Evolutionary conservation across 768 basidiomycete species (phyloP).

Genomic region (Xerocomellus dryophilus): DNA sequence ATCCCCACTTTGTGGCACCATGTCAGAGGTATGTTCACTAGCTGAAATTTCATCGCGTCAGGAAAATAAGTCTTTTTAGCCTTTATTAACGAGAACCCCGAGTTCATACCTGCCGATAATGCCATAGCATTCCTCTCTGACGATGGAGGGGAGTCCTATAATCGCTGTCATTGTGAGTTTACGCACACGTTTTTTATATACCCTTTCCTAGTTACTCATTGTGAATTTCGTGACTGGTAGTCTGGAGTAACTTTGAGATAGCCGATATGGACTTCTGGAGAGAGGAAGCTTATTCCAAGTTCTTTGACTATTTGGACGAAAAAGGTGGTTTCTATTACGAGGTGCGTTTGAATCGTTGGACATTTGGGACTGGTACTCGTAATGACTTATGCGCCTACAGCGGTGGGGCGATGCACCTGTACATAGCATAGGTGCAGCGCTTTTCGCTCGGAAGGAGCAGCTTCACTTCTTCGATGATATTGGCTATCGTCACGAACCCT

Average conservation of each 20-base stretch:
- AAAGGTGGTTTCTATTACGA: slow-evolving; percentile 92
- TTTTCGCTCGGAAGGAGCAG: slow-evolving; percentile 71
- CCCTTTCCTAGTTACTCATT: neutral
- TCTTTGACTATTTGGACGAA: slow-evolving; percentile 77
- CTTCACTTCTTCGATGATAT: slow-evolving; percentile 84
- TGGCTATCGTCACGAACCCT: slow-evolving; percentile 78
- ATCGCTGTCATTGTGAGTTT: slow-evolving; percentile 72
- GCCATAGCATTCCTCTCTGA: slow-evolving; percentile 74
- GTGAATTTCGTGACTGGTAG: slow-evolving; percentile 37
- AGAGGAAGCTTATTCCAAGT: slow-evolving; percentile 75
- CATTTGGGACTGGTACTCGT: neutral
- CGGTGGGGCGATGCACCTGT: slow-evolving; percentile 88
- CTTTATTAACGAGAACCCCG: slow-evolving; percentile 62
- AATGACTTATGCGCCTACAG: slow-evolving; percentile 28
- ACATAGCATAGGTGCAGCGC: slow-evolving; percentile 76
- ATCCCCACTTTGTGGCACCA: slow-evolving; percentile 78
- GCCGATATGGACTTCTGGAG: slow-evolving; percentile 89
- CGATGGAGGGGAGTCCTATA: slow-evolving; percentile 63
- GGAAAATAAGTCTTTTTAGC: slow-evolving; percentile 39
- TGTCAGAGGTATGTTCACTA: slow-evolving; percentile 53
- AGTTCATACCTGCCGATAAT: slow-evolving; percentile 60
- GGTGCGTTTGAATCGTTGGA: slow-evolving; percentile 38
- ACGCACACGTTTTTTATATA: neutral
- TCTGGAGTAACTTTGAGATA: slow-evolving; percentile 80
- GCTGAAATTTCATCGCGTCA: neutral